phyloP scores from a whole-genome alignment of 805 yeast species.

The Yarrowia sp. region DNA sequence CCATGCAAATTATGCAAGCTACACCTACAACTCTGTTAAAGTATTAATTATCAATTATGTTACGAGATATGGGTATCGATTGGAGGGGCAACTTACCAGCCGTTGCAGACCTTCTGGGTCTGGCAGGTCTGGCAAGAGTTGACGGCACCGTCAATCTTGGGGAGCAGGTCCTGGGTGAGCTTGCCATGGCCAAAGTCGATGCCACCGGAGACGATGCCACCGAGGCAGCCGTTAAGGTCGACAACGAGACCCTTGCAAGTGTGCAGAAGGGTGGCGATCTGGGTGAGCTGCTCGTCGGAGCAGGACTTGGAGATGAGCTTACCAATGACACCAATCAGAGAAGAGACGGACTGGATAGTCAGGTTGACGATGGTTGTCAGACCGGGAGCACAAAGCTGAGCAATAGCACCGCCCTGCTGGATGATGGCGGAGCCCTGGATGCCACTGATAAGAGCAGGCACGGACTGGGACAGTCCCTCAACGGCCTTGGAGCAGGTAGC shows the following conservation, averaged over 20 bases:
- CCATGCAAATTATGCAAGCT: too few species aligned
- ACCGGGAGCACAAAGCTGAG: slow-evolving; percentile 17
- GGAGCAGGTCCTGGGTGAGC: background rate
- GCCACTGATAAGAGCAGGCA: slow-evolving; percentile 12
- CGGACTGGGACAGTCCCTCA: slow-evolving; percentile 6
- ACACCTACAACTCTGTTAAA: background rate
- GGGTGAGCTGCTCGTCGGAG: slow-evolving; percentile 6
- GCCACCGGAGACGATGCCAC: background rate
- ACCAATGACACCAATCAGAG: background rate
- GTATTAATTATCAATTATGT: background rate
- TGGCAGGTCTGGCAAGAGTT: slow-evolving; percentile 18
- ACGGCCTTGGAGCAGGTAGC: slow-evolving; percentile 11
- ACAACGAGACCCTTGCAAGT: slow-evolving; percentile 9
- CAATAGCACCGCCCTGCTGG: slow-evolving; percentile 10
- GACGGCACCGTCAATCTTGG: slow-evolving; percentile 21
- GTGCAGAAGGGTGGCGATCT: slow-evolving; percentile 1
- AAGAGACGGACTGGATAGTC: background rate
- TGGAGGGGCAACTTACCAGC: slow-evolving; percentile 13
- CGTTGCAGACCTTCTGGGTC: slow-evolving; percentile 23
- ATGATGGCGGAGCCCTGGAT: slow-evolving; percentile 8
- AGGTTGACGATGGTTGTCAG: slow-evolving; percentile 8
- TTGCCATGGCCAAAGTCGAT: slow-evolving; percentile 14
- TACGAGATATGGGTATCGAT: background rate
- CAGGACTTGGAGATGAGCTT: slow-evolving; percentile 14
- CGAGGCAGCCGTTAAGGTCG: slow-evolving; percentile 24